Percentiles rank a stretch among this genome's conserved stretches.
Conservation (phyloP, 306 rosid genomes). For the Acacia confusa region DNA sequence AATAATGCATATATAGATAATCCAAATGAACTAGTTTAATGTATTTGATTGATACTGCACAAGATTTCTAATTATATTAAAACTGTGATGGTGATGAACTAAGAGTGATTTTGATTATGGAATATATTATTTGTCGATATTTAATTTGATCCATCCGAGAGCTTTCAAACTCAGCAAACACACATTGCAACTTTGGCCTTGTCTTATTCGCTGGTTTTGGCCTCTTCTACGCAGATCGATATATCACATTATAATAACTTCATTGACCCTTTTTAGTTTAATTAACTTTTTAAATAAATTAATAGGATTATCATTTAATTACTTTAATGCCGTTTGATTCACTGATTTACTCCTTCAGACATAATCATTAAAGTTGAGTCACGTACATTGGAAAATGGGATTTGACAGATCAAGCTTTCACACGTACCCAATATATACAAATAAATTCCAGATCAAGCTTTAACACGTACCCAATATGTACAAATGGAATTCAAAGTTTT, state of each 20-base stretch:
- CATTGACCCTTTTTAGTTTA: not conserved
- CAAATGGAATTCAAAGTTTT: not conserved
- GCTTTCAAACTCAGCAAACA: slow-evolving; percentile 40
- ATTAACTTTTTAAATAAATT: not conserved
- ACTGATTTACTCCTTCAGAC: not conserved
- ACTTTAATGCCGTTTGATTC: not conserved
- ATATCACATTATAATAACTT: too few species aligned
- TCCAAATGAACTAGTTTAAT: not conserved
- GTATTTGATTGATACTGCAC: not conserved
- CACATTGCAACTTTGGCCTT: slow-evolving; percentile 45
- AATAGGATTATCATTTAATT: not conserved
- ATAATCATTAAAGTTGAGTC: slow-evolving; percentile 10
- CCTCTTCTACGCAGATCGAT: slow-evolving; percentile 2
- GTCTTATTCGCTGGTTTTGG: slow-evolving; percentile 57
- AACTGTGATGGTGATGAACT: not conserved
- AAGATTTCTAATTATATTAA: not conserved
- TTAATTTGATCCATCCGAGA: slow-evolving; percentile 28
- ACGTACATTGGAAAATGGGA: not conserved
- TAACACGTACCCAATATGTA: not conserved
- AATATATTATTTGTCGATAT: slow-evolving; percentile 10
- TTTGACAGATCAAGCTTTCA: not conserved
- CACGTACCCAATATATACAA: not conserved
- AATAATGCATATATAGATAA: not conserved
- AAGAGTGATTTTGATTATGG: not conserved
- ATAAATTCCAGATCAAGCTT: not conserved